Conservation (phyloP, 139 green algal species). For the Zygnema cylindricum region DNA sequence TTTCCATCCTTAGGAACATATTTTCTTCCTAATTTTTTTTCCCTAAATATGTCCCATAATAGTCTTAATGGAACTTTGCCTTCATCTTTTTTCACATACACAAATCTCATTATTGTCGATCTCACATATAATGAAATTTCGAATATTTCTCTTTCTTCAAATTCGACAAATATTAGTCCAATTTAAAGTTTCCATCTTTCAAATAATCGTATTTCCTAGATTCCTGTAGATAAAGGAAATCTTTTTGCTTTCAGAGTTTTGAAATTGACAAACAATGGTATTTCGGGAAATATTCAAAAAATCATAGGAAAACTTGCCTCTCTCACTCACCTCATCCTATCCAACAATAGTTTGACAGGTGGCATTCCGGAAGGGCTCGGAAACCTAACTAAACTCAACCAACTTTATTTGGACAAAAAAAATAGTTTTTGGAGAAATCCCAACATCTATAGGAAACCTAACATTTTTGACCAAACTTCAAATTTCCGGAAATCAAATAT, state of each 20-base stretch:
- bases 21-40: not conserved
- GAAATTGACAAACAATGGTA: not conserved
- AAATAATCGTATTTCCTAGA: not conserved
- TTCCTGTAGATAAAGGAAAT: not conserved
- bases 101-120: not conserved
- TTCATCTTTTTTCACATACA: not conserved
- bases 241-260: not conserved
- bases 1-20: not conserved
- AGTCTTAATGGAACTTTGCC: conserved; percentile 9
- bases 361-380: conserved; percentile 15
- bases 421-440: not conserved
- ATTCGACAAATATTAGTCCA: not conserved
- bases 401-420: not conserved
- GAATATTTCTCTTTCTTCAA: not conserved
- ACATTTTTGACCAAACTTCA: not conserved
- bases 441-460: not conserved
- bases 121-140: not conserved
- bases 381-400: not conserved
- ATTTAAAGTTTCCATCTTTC: not conserved
- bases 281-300: not conserved
- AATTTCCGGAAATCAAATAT: not conserved
- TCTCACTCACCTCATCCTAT: not conserved
- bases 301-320: not conserved
- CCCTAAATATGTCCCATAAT: conserved; percentile 4
- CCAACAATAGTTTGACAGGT: not conserved